Conservation (phyloP, 306 rosid genomes). For the Astragalus membranaceus region DNA sequence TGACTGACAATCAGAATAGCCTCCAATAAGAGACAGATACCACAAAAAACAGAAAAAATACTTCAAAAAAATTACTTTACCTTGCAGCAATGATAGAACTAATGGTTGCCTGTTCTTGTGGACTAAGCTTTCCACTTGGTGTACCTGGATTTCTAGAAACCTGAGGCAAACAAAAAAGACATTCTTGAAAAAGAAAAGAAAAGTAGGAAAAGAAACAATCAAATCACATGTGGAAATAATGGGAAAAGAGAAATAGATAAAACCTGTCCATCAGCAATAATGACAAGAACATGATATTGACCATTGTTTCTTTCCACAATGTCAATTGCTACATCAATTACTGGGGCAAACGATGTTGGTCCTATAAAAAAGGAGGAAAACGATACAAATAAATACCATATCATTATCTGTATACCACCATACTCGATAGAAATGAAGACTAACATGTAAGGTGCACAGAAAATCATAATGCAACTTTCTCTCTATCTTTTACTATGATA, state of each 20-base stretch:
- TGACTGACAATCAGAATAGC: slow-evolving; percentile 38
- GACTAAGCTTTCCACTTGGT: slow-evolving; percentile 57
- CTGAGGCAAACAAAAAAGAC: slow-evolving; percentile 25
- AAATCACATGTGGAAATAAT: background rate
- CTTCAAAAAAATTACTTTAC: slow-evolving; percentile 36
- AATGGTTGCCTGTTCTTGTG: slow-evolving; percentile 80
- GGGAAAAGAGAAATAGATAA: background rate
- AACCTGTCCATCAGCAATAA: slow-evolving; percentile 99
- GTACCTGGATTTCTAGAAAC: slow-evolving; percentile 68
- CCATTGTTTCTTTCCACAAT: slow-evolving; percentile 68
- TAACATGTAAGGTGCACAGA: background rate
- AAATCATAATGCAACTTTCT: background rate
- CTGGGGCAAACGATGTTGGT: slow-evolving; percentile 92
- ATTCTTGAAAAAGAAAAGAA: too few species aligned
- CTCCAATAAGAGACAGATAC: slow-evolving; percentile 13
- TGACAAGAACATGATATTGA: slow-evolving; percentile 96
- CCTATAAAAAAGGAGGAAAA: slow-evolving; percentile 38
- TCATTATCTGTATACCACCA: background rate
- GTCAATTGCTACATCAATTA: slow-evolving; percentile 78
- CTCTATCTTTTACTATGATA: background rate
- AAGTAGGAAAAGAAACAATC: background rate
- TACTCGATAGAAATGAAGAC: background rate
- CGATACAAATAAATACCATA: background rate
- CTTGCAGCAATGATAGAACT: slow-evolving; percentile 75
- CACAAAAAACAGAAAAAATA: slow-evolving; percentile 5